Percentiles rank a stretch among this genome's conserved stretches.
These are phyloP conservation scores for Talaromyces albobiverticillius DNA, from an alignment of 2,329 filamentous ascomycete genomes.

Conservation along the genomic window DNA sequence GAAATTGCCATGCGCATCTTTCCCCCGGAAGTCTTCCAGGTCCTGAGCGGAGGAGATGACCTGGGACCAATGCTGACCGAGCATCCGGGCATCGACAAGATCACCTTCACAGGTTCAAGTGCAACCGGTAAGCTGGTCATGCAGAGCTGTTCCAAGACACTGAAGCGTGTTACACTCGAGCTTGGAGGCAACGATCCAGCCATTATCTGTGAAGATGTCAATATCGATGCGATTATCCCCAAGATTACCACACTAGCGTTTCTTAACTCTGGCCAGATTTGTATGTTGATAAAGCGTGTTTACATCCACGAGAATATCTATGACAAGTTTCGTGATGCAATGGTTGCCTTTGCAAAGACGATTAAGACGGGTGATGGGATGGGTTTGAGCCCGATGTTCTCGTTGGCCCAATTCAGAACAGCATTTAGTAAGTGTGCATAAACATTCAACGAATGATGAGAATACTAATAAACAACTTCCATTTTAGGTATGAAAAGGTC, in stretches of 20 bases:
- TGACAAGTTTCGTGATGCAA: constrained; percentile 50
- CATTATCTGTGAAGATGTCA: constrained; percentile 7
- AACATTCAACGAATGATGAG: too few species aligned
- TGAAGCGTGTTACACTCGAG: constrained; percentile 55
- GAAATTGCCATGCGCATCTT: constrained; percentile 26
- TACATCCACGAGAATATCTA: constrained; percentile 62
- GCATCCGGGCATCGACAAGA: constrained; percentile 56
- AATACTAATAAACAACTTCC: too few species aligned
- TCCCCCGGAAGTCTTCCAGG: constrained; percentile 56
- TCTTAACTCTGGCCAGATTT: constrained; percentile 33
- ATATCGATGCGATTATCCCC: not conserved
- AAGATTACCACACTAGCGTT: not conserved
- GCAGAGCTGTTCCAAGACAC: constrained; percentile 47
- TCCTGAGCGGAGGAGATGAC: constrained; percentile 53
- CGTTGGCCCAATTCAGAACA: constrained; percentile 31
- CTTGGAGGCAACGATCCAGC: constrained; percentile 20
- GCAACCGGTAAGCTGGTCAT: constrained; percentile 51
- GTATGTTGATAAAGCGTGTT: constrained; percentile 57
- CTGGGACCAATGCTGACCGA: constrained; percentile 54
- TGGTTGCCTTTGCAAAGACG: constrained; percentile 45
- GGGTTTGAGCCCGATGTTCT: constrained; percentile 45
- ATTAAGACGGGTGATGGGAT: constrained; percentile 38
- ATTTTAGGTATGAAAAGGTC: too few species aligned
- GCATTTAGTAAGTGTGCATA: too few species aligned
- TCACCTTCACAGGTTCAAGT: constrained; percentile 58